A percentile compares a stretch with the other conserved stretches of the same genome.
Conservation (phyloP, 768 basidiomycete genomes). For the Macrocybe gigantea region DNA sequence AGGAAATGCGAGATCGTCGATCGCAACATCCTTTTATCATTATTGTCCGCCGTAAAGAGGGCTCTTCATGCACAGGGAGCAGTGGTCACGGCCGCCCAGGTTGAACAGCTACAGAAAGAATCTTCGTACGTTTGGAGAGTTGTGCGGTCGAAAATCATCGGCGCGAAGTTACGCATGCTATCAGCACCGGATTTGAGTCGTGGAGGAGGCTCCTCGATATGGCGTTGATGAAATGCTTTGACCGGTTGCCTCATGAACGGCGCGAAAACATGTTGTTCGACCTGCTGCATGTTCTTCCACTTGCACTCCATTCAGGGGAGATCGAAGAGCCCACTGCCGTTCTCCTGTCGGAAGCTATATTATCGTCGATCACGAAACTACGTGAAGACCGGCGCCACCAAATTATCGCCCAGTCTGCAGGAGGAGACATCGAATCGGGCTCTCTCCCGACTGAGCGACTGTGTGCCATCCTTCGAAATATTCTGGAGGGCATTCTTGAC, state of each 20-base stretch:
- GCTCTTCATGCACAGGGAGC: constrained; percentile 62
- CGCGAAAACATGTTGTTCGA: constrained; percentile 90
- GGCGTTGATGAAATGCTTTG: constrained; percentile 81
- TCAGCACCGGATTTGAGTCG: constrained; percentile 66
- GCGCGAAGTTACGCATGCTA: constrained; percentile 69
- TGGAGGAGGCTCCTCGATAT: constrained; percentile 87
- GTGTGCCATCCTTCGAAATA: constrained; percentile 62
- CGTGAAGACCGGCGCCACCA: constrained; percentile 77
- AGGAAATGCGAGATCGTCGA: constrained; percentile 84
- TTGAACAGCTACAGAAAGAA: constrained; percentile 64
- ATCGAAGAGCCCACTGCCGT: constrained; percentile 70
- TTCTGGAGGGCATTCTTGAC: constrained; percentile 71
- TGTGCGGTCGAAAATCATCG: constrained; percentile 87
- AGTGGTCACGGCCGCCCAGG: constrained; percentile 55
- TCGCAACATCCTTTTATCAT: constrained; percentile 57
- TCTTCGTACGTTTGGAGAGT: constrained; percentile 74
- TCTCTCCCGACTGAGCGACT: constrained; percentile 78
- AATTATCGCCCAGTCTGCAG: constrained; percentile 57
- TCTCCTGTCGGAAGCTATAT: constrained; percentile 75
- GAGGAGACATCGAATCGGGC: constrained; percentile 56
- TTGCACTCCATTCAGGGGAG: constrained; percentile 57
- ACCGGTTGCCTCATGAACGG: constrained; percentile 72
- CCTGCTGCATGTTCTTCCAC: constrained; percentile 76
- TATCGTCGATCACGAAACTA: constrained; percentile 85
- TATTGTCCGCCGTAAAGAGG: constrained; percentile 59